phyloP scores from a whole-genome alignment of 345 rosid genomes.

The Acer yangbiense region DNA sequence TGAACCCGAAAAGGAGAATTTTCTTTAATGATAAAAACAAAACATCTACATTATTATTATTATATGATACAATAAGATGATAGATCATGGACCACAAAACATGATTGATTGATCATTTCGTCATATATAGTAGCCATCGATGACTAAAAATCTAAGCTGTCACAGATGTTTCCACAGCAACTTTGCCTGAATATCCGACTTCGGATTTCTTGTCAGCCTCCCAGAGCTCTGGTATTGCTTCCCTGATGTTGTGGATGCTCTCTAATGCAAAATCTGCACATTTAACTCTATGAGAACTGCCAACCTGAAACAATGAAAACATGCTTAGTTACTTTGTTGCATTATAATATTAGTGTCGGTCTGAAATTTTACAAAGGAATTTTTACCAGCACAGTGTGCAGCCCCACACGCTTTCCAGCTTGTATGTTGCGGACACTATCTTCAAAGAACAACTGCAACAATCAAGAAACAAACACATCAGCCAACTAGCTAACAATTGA shows the following conservation, averaged over 20 bases:
- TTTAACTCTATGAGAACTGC: conserved; percentile 61
- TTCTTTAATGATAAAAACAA: conserved; percentile 17
- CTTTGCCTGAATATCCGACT: conserved; percentile 47
- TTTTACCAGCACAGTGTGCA: conserved; percentile 64
- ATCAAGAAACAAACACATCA: conserved; percentile 1
- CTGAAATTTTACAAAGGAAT: too few relatives aligned
- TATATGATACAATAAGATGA: conserved; percentile 10
- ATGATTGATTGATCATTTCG: neutral
- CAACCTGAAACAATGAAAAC: conserved; percentile 48
- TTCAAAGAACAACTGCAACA: conserved; percentile 75
- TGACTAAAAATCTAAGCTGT: conserved; percentile 50
- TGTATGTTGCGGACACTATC: conserved; percentile 83
- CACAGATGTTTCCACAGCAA: conserved; percentile 71
- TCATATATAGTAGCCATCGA: neutral
- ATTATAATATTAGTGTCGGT: too few relatives aligned
- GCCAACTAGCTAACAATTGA: neutral
- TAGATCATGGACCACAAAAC: neutral
- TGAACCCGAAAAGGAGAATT: neutral
- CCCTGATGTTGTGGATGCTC: conserved; percentile 70
- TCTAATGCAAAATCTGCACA: conserved; percentile 77
- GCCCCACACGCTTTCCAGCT: conserved; percentile 77
- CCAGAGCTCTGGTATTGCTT: conserved; percentile 74
- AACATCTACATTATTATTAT: conserved; percentile 25
- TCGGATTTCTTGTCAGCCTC: conserved; percentile 58
- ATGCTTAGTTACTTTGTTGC: neutral